phyloP scores from a whole-genome alignment of 495 filamentous ascomycete genomes.

The Lasiosphaeris hirsuta region DNA sequence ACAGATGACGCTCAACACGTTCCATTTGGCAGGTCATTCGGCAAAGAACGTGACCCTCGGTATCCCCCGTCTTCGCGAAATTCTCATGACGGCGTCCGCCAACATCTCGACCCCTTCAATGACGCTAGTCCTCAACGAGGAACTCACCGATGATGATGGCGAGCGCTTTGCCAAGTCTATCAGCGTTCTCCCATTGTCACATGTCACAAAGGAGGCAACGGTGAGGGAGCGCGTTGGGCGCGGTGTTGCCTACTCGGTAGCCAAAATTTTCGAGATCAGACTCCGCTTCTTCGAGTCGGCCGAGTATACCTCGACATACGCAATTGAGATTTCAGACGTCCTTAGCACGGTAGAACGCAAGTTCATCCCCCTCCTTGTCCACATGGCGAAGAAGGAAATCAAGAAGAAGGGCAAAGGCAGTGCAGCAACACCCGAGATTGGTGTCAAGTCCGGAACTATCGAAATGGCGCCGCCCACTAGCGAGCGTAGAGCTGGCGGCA shows the following conservation, averaged over 20 bases:
- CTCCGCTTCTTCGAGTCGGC: slow-evolving; percentile 77
- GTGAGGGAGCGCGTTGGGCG: slow-evolving; percentile 73
- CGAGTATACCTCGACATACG: slow-evolving; percentile 83
- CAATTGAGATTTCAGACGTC: slow-evolving; percentile 74
- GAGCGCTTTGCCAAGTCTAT: slow-evolving; percentile 89
- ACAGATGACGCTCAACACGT: slow-evolving; percentile 99
- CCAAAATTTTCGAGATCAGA: slow-evolving; percentile 80
- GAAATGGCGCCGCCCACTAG: slow-evolving; percentile 50
- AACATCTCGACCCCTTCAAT: slow-evolving; percentile 88
- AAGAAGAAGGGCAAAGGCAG: slow-evolving; percentile 68
- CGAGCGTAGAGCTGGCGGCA: slow-evolving; percentile 44
- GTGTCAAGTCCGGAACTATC: slow-evolving; percentile 67
- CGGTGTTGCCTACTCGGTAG: slow-evolving; percentile 59
- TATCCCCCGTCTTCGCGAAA: slow-evolving; percentile 96
- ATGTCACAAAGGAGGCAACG: slow-evolving; percentile 78
- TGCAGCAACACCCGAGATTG: slow-evolving; percentile 76
- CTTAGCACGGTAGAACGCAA: slow-evolving; percentile 71
- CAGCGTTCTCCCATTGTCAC: slow-evolving; percentile 79
- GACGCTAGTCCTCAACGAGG: slow-evolving; percentile 75
- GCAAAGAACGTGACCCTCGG: slow-evolving; percentile 98
- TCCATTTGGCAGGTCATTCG: slow-evolving; percentile 98
- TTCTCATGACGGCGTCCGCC: slow-evolving; percentile 93
- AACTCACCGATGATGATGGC: slow-evolving; percentile 63
- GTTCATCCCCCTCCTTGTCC: slow-evolving; percentile 68
- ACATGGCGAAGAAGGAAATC: slow-evolving; percentile 66